phyloP scores from a whole-genome alignment of 768 basidiomycete genomes.

The Mycena belliarum region DNA sequence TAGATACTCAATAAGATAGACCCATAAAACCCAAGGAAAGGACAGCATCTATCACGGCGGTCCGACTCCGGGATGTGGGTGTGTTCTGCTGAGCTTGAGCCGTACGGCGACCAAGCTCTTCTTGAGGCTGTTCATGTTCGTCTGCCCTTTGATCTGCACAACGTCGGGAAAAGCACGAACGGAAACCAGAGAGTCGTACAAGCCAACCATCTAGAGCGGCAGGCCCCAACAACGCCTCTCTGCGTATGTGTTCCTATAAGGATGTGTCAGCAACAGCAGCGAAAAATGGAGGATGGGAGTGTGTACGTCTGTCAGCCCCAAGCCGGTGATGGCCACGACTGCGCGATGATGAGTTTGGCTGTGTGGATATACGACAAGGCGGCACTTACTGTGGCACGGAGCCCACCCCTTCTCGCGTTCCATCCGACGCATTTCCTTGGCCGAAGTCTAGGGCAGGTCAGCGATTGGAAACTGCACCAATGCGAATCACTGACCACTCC shows the following conservation, averaged over 20 bases:
- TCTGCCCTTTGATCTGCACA: conserved; percentile 17
- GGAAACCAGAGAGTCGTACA: not conserved
- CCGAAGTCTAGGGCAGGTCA: conserved; percentile 10
- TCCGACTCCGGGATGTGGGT: too few species aligned
- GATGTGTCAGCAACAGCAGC: not conserved
- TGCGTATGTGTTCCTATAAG: conserved; percentile 13
- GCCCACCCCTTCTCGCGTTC: conserved; percentile 9
- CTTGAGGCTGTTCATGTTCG: conserved; percentile 6
- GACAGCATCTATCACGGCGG: too few species aligned
- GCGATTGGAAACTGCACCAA: not conserved
- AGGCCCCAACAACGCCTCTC: conserved; percentile 7
- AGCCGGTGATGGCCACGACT: conserved; percentile 20
- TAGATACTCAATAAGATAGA: too few species aligned
- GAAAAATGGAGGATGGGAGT: not conserved
- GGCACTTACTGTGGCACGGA: conserved; percentile 6
- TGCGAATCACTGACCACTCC: conserved; percentile 7
- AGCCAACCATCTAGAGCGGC: conserved; percentile 20
- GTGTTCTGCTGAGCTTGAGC: not conserved
- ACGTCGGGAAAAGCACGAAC: not conserved
- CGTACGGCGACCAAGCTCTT: conserved; percentile 7
- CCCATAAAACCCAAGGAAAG: too few species aligned
- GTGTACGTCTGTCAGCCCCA: conserved; percentile 15
- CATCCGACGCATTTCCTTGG: conserved; percentile 14
- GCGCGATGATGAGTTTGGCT: not conserved
- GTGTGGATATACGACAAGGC: too few species aligned